Conservation (phyloP, 495 filamentous ascomycete genomes). For the Astrothelium subdiscretum region DNA sequence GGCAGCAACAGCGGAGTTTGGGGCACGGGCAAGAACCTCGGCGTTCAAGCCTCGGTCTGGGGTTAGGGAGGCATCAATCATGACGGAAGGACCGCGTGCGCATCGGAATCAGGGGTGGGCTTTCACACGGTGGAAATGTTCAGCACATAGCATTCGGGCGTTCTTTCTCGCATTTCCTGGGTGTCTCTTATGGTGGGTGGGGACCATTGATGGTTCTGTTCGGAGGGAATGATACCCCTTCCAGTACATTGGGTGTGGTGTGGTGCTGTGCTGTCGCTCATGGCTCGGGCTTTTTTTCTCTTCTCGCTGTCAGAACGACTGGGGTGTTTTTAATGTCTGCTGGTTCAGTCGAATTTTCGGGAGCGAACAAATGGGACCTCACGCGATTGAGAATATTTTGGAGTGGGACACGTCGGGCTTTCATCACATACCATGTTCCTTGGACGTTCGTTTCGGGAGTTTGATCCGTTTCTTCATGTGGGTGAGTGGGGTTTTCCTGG, state of each 20-base stretch:
- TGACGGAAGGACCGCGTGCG: not conserved
- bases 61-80: slow-evolving; percentile 17
- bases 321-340: not conserved
- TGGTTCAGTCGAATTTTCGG: not conserved
- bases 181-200: not conserved
- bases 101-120: not conserved
- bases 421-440: not conserved
- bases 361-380: not conserved
- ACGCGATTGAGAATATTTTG: not conserved
- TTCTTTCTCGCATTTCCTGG: not conserved
- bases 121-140: not conserved
- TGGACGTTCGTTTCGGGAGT: not conserved
- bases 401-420: not conserved
- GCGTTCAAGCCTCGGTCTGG: slow-evolving; percentile 33
- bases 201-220: not conserved
- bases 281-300: not conserved
- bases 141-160: not conserved
- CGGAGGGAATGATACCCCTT: not conserved
- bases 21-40: slow-evolving; percentile 26
- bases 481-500: not conserved
- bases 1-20: slow-evolving; percentile 28
- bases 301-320: not conserved
- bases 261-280: not conserved
- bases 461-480: not conserved
- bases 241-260: not conserved